A percentile compares a stretch with the other conserved stretches of the same genome.
These are phyloP conservation scores for Theileria equi DNA, from an alignment of 169 alveolate genomes.

Conservation along the genomic window DNA sequence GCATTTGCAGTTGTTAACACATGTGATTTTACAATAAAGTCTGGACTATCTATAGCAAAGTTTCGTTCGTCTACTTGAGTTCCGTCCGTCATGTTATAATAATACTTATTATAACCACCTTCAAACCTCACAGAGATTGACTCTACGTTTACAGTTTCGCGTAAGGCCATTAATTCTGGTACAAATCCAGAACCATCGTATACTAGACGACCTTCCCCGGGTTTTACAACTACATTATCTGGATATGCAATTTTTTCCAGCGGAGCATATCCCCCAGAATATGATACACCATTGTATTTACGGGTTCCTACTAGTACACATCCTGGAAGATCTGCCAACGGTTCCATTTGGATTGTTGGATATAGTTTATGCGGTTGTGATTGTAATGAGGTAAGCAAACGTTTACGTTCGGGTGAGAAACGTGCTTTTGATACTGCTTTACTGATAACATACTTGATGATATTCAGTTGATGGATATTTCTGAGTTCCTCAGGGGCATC, in stretches of 20 bases:
- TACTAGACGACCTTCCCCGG: slow-evolving; percentile 62
- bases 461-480: slow-evolving; percentile 17
- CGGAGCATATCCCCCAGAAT: slow-evolving; percentile 61
- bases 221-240: slow-evolving; percentile 18
- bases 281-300: slow-evolving; percentile 39
- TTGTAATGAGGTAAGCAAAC: neutral
- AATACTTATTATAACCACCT: slow-evolving; percentile 2
- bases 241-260: slow-evolving; percentile 43
- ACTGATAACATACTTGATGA: slow-evolving; percentile 14
- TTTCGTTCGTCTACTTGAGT: slow-evolving; percentile 23
- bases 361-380: neutral
- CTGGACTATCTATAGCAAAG: slow-evolving; percentile 28
- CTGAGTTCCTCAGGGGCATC: slow-evolving; percentile 53
- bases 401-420: neutral
- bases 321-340: slow-evolving; percentile 31
- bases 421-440: neutral
- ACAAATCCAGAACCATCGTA: slow-evolving; percentile 51
- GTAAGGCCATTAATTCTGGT: slow-evolving; percentile 41
- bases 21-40: slow-evolving; percentile 58
- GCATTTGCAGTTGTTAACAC: slow-evolving; percentile 56
- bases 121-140: slow-evolving; percentile 26
- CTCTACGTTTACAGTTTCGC: slow-evolving; percentile 10
- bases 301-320: slow-evolving; percentile 56
- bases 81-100: slow-evolving; percentile 29
- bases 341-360: neutral